These are phyloP conservation scores for Saprolegnia diclina DNA, from an alignment of 352 stramenopile genomes.

Conservation along the genomic window DNA sequence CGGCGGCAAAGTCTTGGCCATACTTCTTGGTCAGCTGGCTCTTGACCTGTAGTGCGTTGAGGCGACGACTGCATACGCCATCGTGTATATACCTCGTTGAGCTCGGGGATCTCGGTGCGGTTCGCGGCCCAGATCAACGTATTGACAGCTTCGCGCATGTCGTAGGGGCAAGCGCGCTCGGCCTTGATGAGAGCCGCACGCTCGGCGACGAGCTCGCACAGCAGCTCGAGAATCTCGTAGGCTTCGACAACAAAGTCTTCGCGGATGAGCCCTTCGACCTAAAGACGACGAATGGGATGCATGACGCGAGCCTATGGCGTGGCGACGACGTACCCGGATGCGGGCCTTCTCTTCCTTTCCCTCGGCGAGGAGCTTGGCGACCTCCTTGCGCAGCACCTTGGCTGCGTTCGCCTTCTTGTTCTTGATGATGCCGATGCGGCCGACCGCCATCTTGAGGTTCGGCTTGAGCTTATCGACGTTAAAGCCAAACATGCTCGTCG, in stretches of 20 bases:
- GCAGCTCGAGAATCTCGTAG: constrained; percentile 92
- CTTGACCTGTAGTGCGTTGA: constrained; percentile 43
- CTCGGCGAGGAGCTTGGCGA: constrained; percentile 71
- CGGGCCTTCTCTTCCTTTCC: constrained; percentile 92
- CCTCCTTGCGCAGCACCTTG: constrained; percentile 64
- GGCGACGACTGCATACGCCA: neutral
- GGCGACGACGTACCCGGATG: constrained; percentile 77
- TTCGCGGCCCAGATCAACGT: constrained; percentile 92
- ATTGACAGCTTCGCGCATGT: constrained; percentile 89
- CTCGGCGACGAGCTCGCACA: constrained; percentile 91
- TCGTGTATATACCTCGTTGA: constrained; percentile 59
- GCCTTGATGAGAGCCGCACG: constrained; percentile 88
- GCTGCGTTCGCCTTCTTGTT: constrained; percentile 88
- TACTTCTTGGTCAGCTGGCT: constrained; percentile 87
- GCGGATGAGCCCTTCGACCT: constrained; percentile 91
- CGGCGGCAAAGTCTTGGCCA: constrained; percentile 80
- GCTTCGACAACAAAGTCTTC: constrained; percentile 95
- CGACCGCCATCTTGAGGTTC: constrained; percentile 90
- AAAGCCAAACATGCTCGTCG: constrained; percentile 79
- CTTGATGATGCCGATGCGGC: constrained; percentile 87
- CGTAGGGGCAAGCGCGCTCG: constrained; percentile 88
- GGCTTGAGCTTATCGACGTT: constrained; percentile 90
- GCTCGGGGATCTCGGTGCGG: constrained; percentile 89
- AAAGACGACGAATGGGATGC: constrained; percentile 9
- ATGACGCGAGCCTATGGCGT: neutral